Evolutionary conservation across 1,284 basidiomycete genomes (phyloP), one percentile per base, ranked within the genome.

Genomic region (Pisolithus thermaeus): DNA sequence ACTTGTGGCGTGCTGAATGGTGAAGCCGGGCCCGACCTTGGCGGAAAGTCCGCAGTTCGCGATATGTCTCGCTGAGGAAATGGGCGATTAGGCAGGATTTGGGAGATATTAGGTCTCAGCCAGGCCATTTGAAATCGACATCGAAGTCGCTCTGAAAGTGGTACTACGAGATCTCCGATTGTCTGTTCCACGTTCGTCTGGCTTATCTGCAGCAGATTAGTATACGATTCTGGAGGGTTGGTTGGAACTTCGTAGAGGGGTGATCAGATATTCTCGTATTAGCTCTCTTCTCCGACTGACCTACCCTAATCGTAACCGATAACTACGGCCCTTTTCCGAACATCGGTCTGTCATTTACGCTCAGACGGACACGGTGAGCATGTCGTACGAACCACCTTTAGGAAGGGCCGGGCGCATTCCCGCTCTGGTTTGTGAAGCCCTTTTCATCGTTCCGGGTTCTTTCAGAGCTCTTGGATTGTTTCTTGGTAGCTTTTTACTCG

Each of bases 321-420:
- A 20, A 62, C 61, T 73, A 75, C 14, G 58, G 77, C 37, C 69
- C 55, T 22, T 65, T 78, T 46, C 76, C 75, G 4, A 74, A 67
- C 28, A 74, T 76, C 30, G 72, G 71, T 46, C 74, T 70, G 47
- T 57, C 68, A 23, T 42, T 74, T 20, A 5, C 32, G 32, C 12
- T 35, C 5, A 1, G 32, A 35, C 12, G 32, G 18, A 27, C 12
- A 35, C 32, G 32, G 32, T 14, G 32, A 35, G 4, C 25, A 12
- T 35, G 12, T 14, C 28, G 32, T 16, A 14, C 32, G 12, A 35
- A 35, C 32, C 32, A 35, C 11, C 11, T 12, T 11, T 30, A 30
- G 7, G 28, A 30, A 35, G 32, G 14, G 32, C 32, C 4, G 32
- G 32, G 32, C 12, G 12, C 12, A 35, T 35, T 35, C 32, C 32